Evolutionary conservation across 495 filamentous ascomycete genomes (phyloP).

Genomic region (Ramalina peruviana): DNA sequence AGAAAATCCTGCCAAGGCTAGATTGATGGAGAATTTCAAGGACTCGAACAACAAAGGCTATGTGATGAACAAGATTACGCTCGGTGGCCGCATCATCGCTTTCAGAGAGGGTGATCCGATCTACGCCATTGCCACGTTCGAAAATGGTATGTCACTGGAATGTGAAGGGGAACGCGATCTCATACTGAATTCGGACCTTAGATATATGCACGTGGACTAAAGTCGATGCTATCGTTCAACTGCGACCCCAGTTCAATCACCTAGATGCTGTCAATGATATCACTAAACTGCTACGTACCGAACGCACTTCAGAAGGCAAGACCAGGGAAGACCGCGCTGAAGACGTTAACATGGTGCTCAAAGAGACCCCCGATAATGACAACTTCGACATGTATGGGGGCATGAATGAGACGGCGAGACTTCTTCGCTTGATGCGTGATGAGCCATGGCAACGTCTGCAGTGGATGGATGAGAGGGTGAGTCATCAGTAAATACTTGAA

Average conservation of each 20-base stretch:
- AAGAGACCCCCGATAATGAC: constrained; percentile 44
- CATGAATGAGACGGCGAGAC: constrained; percentile 36
- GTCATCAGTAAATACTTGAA: constrained; percentile 3
- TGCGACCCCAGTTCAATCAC: constrained; percentile 63
- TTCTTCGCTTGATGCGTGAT: constrained; percentile 46
- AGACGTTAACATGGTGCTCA: constrained; percentile 52
- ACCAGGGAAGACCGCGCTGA: constrained; percentile 22
- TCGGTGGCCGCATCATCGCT: constrained; percentile 53
- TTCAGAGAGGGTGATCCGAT: constrained; percentile 43
- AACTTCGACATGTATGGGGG: constrained; percentile 19
- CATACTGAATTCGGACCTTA: not conserved
- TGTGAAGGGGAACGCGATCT: not conserved
- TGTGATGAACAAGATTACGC: constrained; percentile 42
- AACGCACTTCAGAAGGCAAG: constrained; percentile 23
- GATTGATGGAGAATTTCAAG: constrained; percentile 31
- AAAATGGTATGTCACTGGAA: constrained; percentile 34
- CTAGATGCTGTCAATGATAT: constrained; percentile 52
- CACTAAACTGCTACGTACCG: constrained; percentile 18
- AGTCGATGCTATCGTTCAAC: constrained; percentile 53
- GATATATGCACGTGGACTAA: constrained; percentile 17
- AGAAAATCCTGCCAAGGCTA: constrained; percentile 17
- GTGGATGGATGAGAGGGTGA: constrained; percentile 57
- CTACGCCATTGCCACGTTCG: constrained; percentile 62
- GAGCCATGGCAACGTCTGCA: constrained; percentile 51
- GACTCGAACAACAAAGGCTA: constrained; percentile 33